Base-by-base conservation (phyloP, 306 rosid genomes). In the Crotalaria pallida region DNA sequence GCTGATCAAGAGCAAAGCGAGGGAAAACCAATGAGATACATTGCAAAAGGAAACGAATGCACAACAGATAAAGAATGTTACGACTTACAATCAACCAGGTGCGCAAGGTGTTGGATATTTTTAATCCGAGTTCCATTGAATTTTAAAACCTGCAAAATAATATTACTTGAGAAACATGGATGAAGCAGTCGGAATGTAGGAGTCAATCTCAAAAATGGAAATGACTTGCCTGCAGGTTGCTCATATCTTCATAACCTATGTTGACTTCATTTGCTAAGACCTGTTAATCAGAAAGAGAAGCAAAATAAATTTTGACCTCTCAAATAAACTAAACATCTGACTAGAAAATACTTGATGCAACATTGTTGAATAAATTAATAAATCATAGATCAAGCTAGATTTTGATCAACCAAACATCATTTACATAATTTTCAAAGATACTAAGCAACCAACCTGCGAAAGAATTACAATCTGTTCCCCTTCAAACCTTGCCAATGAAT, bases 161-260 rank as follows among this genome's bases (percentile, higher is more conserved):
- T 10, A 41, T 50, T 17, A 58, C 62, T 19, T 74, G 71, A 78
- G 71, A 65, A 49, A 52, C 21, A 50, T 50, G 21, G 27, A 24
- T 45, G 26, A 5, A 52, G 50, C 22, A 56, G 36, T 40, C 62
- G 49, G 29, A 55, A 60, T 2, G 48, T 15, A 60, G 48, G 15
- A 50, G 49, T 21, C 57, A 34, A 67, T 59, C 44, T 41, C 26
- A 40, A 10, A 41, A 23, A 47, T 33, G 43, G 26, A 49, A 66
- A 31, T 53, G 29, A 82, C 88, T 79, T 88, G 81, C 97, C 96
- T 94, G 99, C 77, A 80, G 96, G 82, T 94, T 94, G 83, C 89
- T 47, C 99, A 94, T 87, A 81, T 89, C 95, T 77, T 94, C 99
- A 13, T 94, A 94, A 26, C 99, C 99, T 71, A 94, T 84, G 81